phyloP scores from a whole-genome alignment of 2,329 filamentous ascomycete species.

The Ophiostoma himal-ulmi region DNA sequence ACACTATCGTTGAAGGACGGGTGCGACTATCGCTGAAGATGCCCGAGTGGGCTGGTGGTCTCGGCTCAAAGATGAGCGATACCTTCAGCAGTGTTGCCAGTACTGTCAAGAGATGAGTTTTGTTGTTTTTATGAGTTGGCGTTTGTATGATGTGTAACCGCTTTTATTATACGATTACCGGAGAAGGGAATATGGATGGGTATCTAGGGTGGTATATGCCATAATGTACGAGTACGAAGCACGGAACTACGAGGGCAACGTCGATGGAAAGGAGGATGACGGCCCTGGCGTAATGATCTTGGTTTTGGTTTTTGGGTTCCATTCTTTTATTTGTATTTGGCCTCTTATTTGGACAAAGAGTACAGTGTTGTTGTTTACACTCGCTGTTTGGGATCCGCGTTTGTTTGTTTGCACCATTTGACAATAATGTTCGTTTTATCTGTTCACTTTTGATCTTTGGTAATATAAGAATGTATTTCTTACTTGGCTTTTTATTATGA shows the following conservation, averaged over 20 bases:
- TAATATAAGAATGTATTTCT: not conserved
- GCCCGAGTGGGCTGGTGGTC: conserved; percentile 45
- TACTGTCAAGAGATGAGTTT: conserved; percentile 17
- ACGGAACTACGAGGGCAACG: not conserved
- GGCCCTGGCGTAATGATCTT: conserved; percentile 12
- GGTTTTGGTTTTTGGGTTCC: not conserved
- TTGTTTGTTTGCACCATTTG: not conserved
- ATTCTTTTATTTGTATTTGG: not conserved
- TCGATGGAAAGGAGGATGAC: not conserved
- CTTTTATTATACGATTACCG: not conserved
- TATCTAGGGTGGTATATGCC: conserved; percentile 5
- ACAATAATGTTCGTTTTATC: not conserved
- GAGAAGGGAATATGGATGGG: not conserved
- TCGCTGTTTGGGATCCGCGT: not conserved
- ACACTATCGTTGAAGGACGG: conserved; percentile 79
- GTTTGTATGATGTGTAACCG: not conserved
- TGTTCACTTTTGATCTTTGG: not conserved
- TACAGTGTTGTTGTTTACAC: not conserved
- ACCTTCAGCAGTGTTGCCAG: conserved; percentile 16
- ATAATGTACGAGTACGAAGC: conserved; percentile 10
- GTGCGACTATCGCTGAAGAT: conserved; percentile 55
- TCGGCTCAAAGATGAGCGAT: conserved; percentile 28
- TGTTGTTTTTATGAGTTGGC: not conserved
- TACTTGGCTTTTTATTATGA: not conserved
- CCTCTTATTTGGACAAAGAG: not conserved